Evolutionary conservation across 2,329 filamentous ascomycete genomes (phyloP).

Genomic region (Chlorencoelia australis): DNA sequence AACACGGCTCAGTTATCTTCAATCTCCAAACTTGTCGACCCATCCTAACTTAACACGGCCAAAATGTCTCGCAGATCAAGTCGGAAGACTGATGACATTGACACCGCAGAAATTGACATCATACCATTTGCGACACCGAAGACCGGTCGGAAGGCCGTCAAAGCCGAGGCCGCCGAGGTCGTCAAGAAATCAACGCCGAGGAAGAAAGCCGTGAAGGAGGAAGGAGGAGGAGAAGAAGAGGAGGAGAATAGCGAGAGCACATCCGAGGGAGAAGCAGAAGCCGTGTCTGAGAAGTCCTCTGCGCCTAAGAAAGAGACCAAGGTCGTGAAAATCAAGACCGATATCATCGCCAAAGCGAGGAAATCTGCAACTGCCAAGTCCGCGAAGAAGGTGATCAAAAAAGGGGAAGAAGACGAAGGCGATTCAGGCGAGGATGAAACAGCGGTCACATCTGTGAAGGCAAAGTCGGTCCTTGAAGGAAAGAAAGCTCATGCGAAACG

Average conservation of each 20-base stretch:
- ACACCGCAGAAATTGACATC: conserved; percentile 3
- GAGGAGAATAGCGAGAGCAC: background rate
- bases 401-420: conserved; percentile 2
- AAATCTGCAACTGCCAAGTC: conserved; percentile 6
- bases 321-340: too few relatives aligned
- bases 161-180: conserved; percentile 9
- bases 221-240: background rate
- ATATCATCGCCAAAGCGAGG: too few relatives aligned
- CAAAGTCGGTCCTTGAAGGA: conserved; percentile 13
- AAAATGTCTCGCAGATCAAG: conserved; percentile 21
- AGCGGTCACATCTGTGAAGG: conserved; percentile 15
- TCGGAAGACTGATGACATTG: conserved; percentile 10
- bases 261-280: background rate
- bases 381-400: conserved; percentile 10
- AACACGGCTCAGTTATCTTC: too few relatives aligned
- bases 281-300: background rate
- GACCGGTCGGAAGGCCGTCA: conserved; percentile 12
- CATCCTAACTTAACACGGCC: too few relatives aligned
- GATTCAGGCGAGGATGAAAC: background rate
- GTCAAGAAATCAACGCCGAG: conserved; percentile 4
- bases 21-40: too few relatives aligned
- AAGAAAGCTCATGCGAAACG: conserved; percentile 20
- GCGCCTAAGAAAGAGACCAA: background rate
- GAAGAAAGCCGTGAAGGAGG: background rate
- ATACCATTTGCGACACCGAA: conserved; percentile 7